Evolutionary conservation across 2,329 filamentous ascomycete genomes (phyloP).

Genomic region (Apiospora hydei): DNA sequence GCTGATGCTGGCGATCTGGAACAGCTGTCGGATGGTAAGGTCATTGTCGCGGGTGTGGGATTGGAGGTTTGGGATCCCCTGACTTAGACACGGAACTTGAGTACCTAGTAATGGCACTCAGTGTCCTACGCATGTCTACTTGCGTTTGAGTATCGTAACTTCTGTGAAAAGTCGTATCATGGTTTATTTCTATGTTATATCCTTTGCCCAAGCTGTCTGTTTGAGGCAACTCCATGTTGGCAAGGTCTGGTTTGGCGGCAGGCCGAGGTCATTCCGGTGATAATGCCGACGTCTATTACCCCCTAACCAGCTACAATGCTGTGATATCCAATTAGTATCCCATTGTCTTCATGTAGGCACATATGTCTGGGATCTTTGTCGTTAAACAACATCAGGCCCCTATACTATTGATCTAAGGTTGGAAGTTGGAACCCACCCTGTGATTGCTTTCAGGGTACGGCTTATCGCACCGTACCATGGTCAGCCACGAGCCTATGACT

Average conservation of each 20-base stretch:
- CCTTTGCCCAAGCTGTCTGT: background rate
- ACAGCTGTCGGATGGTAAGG: conserved; percentile 39
- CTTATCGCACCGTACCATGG: background rate
- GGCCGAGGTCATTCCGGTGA: background rate
- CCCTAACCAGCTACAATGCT: background rate
- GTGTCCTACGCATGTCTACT: background rate
- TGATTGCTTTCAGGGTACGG: background rate
- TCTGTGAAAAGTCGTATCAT: too few species aligned
- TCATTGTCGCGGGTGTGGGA: conserved; percentile 27
- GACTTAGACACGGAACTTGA: background rate
- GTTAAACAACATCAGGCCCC: too few species aligned
- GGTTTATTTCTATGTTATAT: too few species aligned
- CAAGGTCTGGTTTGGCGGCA: background rate
- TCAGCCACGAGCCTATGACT: conserved; percentile 20
- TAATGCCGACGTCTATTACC: too few species aligned
- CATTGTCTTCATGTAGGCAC: background rate
- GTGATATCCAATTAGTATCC: background rate
- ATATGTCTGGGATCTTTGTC: too few species aligned
- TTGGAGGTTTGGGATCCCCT: conserved; percentile 28
- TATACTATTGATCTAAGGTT: too few species aligned
- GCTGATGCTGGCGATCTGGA: conserved; percentile 65
- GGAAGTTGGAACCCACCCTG: background rate
- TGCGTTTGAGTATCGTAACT: too few species aligned
- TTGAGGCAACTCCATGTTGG: background rate
- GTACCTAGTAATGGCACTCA: background rate